Conservation (phyloP, 2,329 filamentous ascomycete species). For the Fusarium sp. region DNA sequence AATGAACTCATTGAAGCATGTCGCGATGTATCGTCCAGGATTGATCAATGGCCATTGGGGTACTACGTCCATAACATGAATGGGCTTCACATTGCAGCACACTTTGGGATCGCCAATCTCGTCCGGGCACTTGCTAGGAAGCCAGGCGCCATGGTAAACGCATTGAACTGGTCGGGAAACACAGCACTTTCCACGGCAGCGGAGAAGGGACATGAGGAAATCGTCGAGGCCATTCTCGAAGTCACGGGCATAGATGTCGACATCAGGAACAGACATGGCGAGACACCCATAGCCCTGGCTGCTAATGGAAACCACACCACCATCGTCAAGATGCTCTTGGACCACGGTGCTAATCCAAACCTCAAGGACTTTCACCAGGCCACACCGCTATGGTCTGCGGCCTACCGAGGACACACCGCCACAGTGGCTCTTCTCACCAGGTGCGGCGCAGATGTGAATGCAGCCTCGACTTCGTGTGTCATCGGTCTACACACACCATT, state of each 20-base stretch:
- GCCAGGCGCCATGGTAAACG: not conserved
- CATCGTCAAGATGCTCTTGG: not conserved
- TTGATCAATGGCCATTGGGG: no score
- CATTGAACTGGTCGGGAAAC: not conserved
- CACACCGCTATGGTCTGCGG: not conserved
- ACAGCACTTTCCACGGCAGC: not conserved
- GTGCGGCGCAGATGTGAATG: not conserved
- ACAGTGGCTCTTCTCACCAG: not conserved
- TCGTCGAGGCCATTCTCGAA: not conserved
- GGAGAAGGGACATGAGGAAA: not conserved
- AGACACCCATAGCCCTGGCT: not conserved
- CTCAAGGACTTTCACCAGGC: not conserved
- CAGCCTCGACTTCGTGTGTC: no score
- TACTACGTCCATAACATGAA: no score
- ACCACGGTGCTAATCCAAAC: not conserved
- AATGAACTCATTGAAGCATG: no score
- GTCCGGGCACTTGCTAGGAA: no score
- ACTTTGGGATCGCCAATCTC: not conserved
- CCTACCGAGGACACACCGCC: not conserved
- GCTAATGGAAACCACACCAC: not conserved
- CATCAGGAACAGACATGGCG: not conserved
- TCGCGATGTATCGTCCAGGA: no score
- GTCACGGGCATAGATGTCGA: not conserved
- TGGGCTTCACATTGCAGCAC: not conserved
- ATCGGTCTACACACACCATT: not conserved